Conservation (phyloP, 495 filamentous ascomycete genomes). For the Pyrenula aspistea region DNA sequence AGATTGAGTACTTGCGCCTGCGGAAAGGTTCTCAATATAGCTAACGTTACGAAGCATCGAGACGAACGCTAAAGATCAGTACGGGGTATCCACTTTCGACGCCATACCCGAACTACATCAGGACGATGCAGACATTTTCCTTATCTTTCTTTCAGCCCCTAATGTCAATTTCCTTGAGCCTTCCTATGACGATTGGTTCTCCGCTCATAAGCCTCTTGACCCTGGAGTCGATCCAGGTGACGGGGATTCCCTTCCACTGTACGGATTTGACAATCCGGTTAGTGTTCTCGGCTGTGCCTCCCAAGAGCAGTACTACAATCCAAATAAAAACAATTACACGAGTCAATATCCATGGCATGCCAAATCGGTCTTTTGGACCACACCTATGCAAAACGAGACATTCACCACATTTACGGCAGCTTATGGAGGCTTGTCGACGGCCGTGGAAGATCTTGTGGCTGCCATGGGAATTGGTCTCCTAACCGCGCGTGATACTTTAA, state of each 20-base stretch:
- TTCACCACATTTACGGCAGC: background rate
- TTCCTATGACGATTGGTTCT: background rate
- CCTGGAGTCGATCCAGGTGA: no score
- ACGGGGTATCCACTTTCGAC: background rate
- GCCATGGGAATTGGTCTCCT: background rate
- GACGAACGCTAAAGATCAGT: background rate
- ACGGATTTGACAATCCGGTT: background rate
- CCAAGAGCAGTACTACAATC: background rate
- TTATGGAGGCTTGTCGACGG: background rate
- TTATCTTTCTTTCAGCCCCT: background rate
- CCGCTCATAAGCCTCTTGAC: background rate
- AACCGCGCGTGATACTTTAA: background rate
- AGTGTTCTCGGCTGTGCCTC: background rate
- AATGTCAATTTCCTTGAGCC: background rate
- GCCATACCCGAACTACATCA: background rate
- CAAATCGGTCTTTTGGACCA: background rate
- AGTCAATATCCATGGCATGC: background rate
- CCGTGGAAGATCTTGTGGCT: background rate
- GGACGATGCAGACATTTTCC: background rate
- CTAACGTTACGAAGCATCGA: no score
- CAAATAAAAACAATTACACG: background rate
- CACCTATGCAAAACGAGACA: background rate
- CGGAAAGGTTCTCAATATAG: no score
- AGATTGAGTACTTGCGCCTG: background rate
- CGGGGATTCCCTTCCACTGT: background rate